phyloP scores from a whole-genome alignment of 176 grass and related monocot genomes.

The Dactylis glomerata region DNA sequence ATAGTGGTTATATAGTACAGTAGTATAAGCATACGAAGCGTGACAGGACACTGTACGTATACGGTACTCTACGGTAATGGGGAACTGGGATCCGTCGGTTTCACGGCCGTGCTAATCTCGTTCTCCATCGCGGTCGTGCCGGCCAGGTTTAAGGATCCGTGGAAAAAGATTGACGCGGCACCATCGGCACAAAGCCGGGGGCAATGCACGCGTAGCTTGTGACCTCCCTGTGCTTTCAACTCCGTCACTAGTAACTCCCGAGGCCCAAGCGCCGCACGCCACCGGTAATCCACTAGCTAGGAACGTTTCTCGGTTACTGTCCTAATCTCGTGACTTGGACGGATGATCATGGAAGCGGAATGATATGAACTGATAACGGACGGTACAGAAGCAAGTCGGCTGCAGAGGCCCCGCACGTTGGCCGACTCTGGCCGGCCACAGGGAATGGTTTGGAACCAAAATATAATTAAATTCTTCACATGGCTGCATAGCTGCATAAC shows the following conservation, averaged over 20 bases:
- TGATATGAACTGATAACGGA: neutral
- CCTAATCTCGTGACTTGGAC: conserved; percentile 17
- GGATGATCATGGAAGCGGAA: neutral
- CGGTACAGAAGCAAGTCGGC: neutral
- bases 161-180: neutral
- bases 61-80: neutral
- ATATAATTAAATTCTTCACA: neutral
- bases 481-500: neutral
- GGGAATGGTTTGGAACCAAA: neutral
- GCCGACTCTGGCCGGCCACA: too few relatives aligned
- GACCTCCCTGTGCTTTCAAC: conserved; percentile 21
- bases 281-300: neutral
- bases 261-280: neutral
- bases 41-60: too few relatives aligned
- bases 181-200: neutral
- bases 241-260: neutral
- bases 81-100: neutral
- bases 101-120: neutral
- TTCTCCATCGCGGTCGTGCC: neutral
- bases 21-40: too few relatives aligned
- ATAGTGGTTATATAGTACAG: too few relatives aligned
- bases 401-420: neutral
- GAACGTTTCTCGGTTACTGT: conserved; percentile 5
- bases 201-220: conserved; percentile 1
- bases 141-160: neutral